Evolutionary conservation across 192 early-diverging fungal genomes (phyloP), one percentile per base, ranked within the genome.

Genomic region (Cetraspora pellucida): DNA sequence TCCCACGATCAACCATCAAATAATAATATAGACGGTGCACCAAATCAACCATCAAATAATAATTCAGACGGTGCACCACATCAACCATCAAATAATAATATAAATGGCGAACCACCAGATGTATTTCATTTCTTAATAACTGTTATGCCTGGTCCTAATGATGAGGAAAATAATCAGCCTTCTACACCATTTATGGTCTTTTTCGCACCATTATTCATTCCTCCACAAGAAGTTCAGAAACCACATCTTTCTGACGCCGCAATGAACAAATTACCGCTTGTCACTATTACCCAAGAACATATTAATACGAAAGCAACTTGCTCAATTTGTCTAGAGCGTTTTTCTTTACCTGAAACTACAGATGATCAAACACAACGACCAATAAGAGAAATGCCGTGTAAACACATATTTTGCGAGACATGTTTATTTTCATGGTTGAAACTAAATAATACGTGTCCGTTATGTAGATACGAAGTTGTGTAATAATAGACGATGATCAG

Each of bases 371-470:
- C 2, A 17, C 25, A 65, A 66, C 11, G n/a, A 27, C 6, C 49
- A 0, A 47, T 66, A 2, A 37, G 74, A 3, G 10, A 76, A 44
- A 54, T 76, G 64, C 74, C 74, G 8, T 76, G 74, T 43, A 44
- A 50, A 17, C 74, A 76, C 21, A n/a, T 76, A 21, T 76, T 66
- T 43, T 76, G 74, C n/a, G 74, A 76, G 13, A 31, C 47, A 21
- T 76, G 74, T 66, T 37, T 76, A 43, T 76, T 76, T 66, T 11
- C 65, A 67, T 76, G 74, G 74, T 66, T 76, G 52, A 60, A 59
- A 44, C 61, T 55, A 55, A 66, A 76, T 66, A 66, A 66, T 76
- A 50, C 74, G 4, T 76, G 74, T 66, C 74, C 74, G 17, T 54
- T 76, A 44, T 76, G 74, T 57, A 60, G 74, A 66, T 21, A 52